These are phyloP conservation scores for Udeniomyces megalosporus DNA, from an alignment of 768 basidiomycete species.

Conservation along the genomic window DNA sequence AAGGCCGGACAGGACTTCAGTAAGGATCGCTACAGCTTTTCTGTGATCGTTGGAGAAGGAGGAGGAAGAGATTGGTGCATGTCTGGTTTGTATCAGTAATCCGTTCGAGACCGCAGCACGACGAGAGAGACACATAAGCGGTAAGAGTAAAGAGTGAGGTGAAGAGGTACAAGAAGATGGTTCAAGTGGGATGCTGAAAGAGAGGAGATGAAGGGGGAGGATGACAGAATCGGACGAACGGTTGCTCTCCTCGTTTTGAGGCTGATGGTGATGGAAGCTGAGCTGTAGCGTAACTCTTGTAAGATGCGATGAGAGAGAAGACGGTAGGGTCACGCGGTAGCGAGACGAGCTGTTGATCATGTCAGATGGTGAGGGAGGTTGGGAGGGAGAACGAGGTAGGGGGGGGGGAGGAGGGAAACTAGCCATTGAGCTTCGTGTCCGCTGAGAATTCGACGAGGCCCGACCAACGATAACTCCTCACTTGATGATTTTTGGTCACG, in stretches of 20 bases:
- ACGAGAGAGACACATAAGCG: too few relatives aligned
- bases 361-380: not conserved
- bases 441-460: not conserved
- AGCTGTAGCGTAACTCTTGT: slow-evolving; percentile 43
- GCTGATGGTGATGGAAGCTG: not conserved
- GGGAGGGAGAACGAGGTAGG: not conserved
- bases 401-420: not conserved
- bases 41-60: slow-evolving; percentile 26
- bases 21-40: slow-evolving; percentile 51
- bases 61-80: not conserved
- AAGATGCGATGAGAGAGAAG: slow-evolving; percentile 56
- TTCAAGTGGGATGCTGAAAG: not conserved
- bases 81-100: too few relatives aligned
- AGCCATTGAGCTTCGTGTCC: not conserved
- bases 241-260: slow-evolving; percentile 22
- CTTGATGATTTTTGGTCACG: slow-evolving; percentile 87
- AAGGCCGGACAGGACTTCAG: slow-evolving; percentile 70
- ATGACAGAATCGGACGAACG: slow-evolving; percentile 18
- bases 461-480: slow-evolving; percentile 29
- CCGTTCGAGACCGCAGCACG: too few relatives aligned
- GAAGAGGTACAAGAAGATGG: slow-evolving; percentile 18
- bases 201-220: not conserved
- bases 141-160: too few relatives aligned
- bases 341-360: slow-evolving; percentile 50
- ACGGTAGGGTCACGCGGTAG: slow-evolving; percentile 70